Base-by-base conservation (phyloP, 306 rosid genomes). In the Begonia fuchsioides region DNA sequence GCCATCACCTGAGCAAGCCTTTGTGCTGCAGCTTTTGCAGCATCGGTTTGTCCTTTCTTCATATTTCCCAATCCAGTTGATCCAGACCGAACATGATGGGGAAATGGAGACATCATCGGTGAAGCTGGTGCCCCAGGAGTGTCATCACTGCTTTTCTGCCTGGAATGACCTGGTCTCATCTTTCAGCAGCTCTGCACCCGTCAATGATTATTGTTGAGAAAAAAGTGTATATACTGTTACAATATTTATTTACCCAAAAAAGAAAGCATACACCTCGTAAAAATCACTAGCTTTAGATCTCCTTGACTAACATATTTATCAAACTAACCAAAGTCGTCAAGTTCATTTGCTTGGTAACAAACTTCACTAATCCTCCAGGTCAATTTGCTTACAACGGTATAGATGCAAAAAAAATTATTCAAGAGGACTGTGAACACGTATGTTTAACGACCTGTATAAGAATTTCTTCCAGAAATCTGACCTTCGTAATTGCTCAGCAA, bases 1-100 rank as follows among this genome's bases (percentile, higher is more conserved):
- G 98, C 73, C 98, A 90, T 90, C 38, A 82, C 95, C 59, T 79
- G 86, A n/a, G 94, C 98, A n/a, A 90, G 94, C 69, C 95, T 77
- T 54, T 85, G 94, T 1, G 98, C 98, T 1, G 98, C 95, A 7
- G 98, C 95, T 72, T 82, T 83, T 7, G 92, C 68, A 12, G 86
- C 78, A 15, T 2, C 62, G 64, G 73, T 86, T 80, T 71, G 94
- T 3, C 76, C 67, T 72, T 80, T 81, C 71, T 76, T 72, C 17
- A 60, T 38, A 32, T 53, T 70, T 0, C 43, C 45, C 64, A 71
- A 10, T 45, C 93, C 90, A 0, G 56, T 14, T 20, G 93, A 81
- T 26, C 52, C 82, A 7, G 68, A 17, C 56, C 78, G 85, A 1
- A 50, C 15, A 50, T 86, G 96, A 53, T 72, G 88, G 50, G 59